Evolutionary conservation across 164 flowering plant species (phyloP).

Genomic region (Liquidambar formosana): DNA sequence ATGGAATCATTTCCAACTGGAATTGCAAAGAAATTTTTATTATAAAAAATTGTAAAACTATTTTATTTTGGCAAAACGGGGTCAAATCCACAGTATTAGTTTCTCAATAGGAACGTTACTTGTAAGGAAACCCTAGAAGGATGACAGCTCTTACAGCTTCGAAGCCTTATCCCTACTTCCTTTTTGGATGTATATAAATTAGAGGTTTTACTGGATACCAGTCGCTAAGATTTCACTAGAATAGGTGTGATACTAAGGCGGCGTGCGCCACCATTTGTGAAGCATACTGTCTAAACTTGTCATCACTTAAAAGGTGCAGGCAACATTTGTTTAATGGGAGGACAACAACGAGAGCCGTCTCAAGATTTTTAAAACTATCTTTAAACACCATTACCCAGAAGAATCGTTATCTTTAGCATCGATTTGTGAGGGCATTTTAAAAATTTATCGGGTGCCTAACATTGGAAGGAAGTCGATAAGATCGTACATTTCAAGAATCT

Average conservation of each 20-base stretch:
- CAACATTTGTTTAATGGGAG: too few relatives aligned
- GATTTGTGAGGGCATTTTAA: too few relatives aligned
- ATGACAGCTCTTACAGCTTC: background rate
- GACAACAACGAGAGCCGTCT: too few relatives aligned
- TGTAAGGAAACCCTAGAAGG: background rate
- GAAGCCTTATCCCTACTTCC: background rate
- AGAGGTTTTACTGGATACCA: background rate
- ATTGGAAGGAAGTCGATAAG: background rate
- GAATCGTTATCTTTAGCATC: too few relatives aligned
- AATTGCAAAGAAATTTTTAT: background rate
- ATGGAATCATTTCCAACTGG: background rate
- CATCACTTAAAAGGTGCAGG: background rate
- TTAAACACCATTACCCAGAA: background rate
- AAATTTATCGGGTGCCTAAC: background rate
- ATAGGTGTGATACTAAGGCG: background rate
- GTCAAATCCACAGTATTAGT: background rate
- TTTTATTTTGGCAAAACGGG: too few relatives aligned
- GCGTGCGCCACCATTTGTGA: background rate
- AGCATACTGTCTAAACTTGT: background rate
- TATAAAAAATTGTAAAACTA: too few relatives aligned
- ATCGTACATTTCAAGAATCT: background rate
- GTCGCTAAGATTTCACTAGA: background rate
- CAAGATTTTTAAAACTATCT: background rate
- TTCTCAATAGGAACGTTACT: background rate
- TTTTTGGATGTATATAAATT: background rate